Conservation (phyloP, 768 basidiomycete genomes). For the Boletus tylopilopsis region DNA sequence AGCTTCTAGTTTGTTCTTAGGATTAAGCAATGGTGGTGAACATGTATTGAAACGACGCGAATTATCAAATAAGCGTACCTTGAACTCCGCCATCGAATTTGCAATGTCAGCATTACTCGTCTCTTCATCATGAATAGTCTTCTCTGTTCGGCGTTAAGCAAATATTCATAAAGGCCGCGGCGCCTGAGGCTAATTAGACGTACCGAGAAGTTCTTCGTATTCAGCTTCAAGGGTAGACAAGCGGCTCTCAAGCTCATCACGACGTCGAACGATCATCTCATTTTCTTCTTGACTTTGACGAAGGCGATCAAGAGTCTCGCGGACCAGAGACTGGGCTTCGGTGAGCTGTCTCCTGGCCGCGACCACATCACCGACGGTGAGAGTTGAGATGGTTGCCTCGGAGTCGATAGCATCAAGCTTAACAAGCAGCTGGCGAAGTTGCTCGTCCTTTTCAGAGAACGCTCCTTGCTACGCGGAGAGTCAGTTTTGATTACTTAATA, state of each 20-base stretch:
- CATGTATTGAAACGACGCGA: neutral
- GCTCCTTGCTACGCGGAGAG: constrained; percentile 65
- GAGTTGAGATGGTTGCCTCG: constrained; percentile 45
- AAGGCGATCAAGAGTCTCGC: constrained; percentile 87
- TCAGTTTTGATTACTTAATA: constrained; percentile 2
- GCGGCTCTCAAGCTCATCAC: constrained; percentile 85
- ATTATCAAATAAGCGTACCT: constrained; percentile 45
- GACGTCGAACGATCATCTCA: constrained; percentile 74
- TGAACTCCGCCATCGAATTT: constrained; percentile 86
- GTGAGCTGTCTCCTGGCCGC: constrained; percentile 83
- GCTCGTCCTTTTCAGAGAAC: constrained; percentile 94
- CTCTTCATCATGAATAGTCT: constrained; percentile 88
- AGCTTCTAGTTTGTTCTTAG: constrained; percentile 86
- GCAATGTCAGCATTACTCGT: constrained; percentile 77
- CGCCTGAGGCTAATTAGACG: constrained; percentile 24
- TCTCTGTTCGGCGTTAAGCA: constrained; percentile 52
- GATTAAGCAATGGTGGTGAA: constrained; percentile 3
- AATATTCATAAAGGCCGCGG: constrained; percentile 2
- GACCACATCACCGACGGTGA: constrained; percentile 75
- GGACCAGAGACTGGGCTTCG: constrained; percentile 80
- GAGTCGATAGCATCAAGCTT: constrained; percentile 84
- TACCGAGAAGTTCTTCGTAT: constrained; percentile 95
- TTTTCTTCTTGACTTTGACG: constrained; percentile 91
- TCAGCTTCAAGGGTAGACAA: constrained; percentile 82
- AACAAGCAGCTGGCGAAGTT: constrained; percentile 75